Base-by-base conservation (phyloP, 177 flowering plant species). In the Telopea speciosissima region DNA sequence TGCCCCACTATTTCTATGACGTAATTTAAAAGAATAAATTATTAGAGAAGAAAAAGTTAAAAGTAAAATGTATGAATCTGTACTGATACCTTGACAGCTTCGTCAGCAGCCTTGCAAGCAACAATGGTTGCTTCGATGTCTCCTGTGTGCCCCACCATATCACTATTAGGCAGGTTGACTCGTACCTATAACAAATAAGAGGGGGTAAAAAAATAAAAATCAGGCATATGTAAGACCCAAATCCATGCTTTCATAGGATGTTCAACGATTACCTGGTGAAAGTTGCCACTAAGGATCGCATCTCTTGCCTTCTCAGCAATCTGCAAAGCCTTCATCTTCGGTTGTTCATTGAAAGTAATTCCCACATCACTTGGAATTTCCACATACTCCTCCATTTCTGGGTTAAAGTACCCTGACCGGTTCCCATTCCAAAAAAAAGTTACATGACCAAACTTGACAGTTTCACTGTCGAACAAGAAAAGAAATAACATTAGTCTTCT, bases 121-220 rank as follows among this genome's bases (percentile, higher is more conserved):
- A 90, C 96, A 63, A 93, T 73, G 5, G 99, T 95, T 24, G 99
- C 99, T 31, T 88, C 82, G 74, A 95, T 86, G 70, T 95, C 99
- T 67, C 99, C 99, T 1, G 99, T 95, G 70, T 95, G 99, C 54
- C 99, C 99, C 74, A 95, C 99, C 99, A 95, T 95, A 82, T 95
- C 99, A 36, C 98, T 61, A 75, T 93, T 95, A 65, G 99, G 98
- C 24, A 95, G 61, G 82, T 95, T 95, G 33, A 95, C 99, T 72
- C 99, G 97, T 21, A 95, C 90, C 99, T 95, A 67, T 16, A 58
- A 58, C 23, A 73, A 26, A 68, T 49, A 28, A 54, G 14, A 49
- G 33, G 61, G 26, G 58, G 2, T 10, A 49, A 49, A 49, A 49
- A 49, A 49, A 16, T 0, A 36, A 49, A 40, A 22, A 67, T 54